phyloP scores from a whole-genome alignment of 345 rosid genomes.

The Eucalyptus tenuipes region DNA sequence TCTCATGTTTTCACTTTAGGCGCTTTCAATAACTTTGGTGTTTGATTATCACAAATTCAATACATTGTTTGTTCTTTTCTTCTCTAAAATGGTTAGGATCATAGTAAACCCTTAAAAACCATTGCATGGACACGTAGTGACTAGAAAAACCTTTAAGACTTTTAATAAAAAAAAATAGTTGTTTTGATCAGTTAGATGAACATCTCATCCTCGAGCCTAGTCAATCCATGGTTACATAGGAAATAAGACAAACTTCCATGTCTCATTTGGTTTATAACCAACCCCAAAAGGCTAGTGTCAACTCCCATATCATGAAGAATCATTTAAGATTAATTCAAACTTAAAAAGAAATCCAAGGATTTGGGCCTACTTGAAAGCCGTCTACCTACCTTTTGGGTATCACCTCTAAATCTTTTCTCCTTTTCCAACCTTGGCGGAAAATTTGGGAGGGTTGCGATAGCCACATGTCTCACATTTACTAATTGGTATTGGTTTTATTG shows the following conservation, averaged over 20 bases:
- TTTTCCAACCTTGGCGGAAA: no score
- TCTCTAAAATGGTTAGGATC: neutral
- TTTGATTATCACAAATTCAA: no score
- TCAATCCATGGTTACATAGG: rapidly evolving
- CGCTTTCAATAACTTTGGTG: rapidly evolving
- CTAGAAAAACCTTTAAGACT: no score
- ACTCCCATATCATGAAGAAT: rapidly evolving
- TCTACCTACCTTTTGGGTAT: rapidly evolving
- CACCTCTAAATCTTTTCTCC: neutral
- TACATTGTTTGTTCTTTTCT: no score
- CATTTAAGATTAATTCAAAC: neutral
- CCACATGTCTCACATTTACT: neutral
- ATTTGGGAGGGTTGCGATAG: no score
- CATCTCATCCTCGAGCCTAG: rapidly evolving
- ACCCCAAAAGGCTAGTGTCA: rapidly evolving
- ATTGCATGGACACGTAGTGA: neutral
- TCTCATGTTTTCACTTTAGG: no score
- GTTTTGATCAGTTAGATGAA: rapidly evolving
- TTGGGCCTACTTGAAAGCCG: neutral
- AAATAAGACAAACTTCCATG: neutral
- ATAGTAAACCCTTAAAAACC: neutral
- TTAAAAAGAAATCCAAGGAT: no score
- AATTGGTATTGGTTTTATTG: neutral
- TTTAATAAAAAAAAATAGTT: rapidly evolving
- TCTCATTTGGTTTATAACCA: rapidly evolving